Evolutionary conservation across 306 rosid species (phyloP).

Genomic region (Cajanus cajan): DNA sequence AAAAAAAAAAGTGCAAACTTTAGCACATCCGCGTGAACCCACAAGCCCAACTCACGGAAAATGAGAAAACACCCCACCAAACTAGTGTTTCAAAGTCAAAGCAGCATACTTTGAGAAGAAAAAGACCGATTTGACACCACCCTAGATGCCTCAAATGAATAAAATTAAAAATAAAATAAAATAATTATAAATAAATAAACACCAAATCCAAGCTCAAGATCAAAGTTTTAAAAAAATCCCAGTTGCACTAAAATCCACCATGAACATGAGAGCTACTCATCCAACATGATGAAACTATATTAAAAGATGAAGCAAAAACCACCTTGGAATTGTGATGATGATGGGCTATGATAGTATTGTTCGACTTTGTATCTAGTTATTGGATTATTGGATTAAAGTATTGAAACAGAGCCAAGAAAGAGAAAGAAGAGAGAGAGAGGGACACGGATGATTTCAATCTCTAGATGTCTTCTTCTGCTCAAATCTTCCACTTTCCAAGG

Average conservation of each 20-base stretch:
- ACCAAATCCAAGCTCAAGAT: conserved; percentile 22
- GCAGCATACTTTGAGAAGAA: conserved; percentile 22
- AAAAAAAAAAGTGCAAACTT: conserved; percentile 20
- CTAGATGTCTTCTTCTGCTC: conserved; percentile 52
- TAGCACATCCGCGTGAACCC: conserved; percentile 17
- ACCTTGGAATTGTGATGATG: conserved; percentile 38
- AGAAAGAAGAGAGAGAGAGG: background rate
- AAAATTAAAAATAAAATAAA: background rate
- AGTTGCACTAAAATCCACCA: conserved; percentile 19
- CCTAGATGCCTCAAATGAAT: background rate
- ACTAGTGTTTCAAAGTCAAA: conserved; percentile 33
- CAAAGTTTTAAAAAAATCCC: background rate
- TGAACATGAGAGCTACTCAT: background rate
- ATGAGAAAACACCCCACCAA: background rate
- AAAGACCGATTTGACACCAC: conserved; percentile 29
- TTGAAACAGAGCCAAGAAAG: conserved; percentile 8
- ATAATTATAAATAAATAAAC: background rate
- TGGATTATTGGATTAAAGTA: conserved; percentile 34
- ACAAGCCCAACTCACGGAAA: conserved; percentile 24
- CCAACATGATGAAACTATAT: background rate
- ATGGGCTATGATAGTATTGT: conserved; percentile 10
- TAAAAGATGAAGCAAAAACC: conserved; percentile 35
- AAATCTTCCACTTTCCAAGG: conserved; percentile 55
- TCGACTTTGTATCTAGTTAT: background rate
- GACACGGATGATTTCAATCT: conserved; percentile 52